Percentiles rank a stretch among this genome's conserved stretches.
These are phyloP conservation scores for Pistacia atlantica DNA, from an alignment of 345 rosid genomes.

Conservation along the genomic window DNA sequence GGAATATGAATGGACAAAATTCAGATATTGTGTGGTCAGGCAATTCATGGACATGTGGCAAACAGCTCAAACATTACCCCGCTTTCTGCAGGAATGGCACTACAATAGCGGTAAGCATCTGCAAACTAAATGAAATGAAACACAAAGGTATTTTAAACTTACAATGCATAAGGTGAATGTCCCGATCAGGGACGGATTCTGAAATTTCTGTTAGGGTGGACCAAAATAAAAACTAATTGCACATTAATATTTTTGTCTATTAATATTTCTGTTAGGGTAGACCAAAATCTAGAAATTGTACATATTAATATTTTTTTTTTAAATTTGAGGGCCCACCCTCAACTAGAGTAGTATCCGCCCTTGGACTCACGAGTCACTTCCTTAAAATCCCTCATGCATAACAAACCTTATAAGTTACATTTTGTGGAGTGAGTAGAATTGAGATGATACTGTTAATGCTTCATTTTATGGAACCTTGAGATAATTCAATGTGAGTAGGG, in stretches of 20 bases:
- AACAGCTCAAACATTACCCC: slow-evolving; percentile 91
- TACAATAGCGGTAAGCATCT: slow-evolving; percentile 66
- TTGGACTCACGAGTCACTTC: neutral
- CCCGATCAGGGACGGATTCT: too few species aligned
- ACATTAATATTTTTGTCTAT: too few species aligned
- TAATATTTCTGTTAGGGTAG: too few species aligned
- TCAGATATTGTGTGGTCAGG: slow-evolving; percentile 93
- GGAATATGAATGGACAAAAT: slow-evolving; percentile 53
- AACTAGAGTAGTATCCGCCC: too few species aligned
- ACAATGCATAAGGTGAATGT: neutral
- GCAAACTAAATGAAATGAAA: neutral
- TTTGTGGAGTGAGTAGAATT: neutral
- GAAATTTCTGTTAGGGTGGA: too few species aligned
- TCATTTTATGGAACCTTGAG: neutral
- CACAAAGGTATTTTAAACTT: neutral
- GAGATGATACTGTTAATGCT: neutral
- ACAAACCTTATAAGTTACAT: neutral
- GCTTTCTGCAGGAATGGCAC: slow-evolving; percentile 88
- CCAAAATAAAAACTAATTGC: too few species aligned
- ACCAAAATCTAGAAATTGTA: too few species aligned
- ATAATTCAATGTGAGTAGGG: neutral
- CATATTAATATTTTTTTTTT: too few species aligned
- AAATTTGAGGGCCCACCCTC: too few species aligned
- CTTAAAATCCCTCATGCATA: neutral
- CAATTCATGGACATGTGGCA: slow-evolving; percentile 79